Percentiles rank a stretch among this genome's conserved stretches.
These are phyloP conservation scores for Solanum tarapatanum DNA, from an alignment of 257 asterid genomes.

Conservation along the genomic window DNA sequence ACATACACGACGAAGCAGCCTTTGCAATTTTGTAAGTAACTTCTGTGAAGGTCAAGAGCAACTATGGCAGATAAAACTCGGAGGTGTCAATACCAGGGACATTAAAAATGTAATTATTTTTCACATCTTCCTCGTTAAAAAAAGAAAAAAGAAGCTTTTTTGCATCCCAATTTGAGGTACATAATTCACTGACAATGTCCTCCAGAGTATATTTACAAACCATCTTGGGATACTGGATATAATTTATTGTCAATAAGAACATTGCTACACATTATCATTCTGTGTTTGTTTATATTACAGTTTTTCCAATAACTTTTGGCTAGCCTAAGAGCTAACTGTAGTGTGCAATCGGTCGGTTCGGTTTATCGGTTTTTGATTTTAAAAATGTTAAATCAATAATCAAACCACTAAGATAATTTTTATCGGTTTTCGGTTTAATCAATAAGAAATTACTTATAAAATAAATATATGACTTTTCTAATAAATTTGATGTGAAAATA, in stretches of 20 bases:
- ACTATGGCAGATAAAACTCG: not conserved
- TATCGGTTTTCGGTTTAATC: too few species aligned
- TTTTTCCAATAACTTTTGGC: not conserved
- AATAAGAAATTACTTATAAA: too few species aligned
- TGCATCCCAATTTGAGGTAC: conserved; percentile 7
- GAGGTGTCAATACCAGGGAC: not conserved
- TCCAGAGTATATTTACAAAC: not conserved
- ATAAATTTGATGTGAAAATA: too few species aligned
- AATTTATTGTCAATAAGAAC: not conserved
- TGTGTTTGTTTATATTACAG: not conserved
- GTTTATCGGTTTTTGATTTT: too few species aligned
- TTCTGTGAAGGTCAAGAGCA: conserved; percentile 17
- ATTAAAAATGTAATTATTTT: conserved; percentile 27
- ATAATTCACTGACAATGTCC: not conserved
- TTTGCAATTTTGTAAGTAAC: conserved; percentile 45
- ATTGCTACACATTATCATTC: not conserved
- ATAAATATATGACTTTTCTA: too few species aligned
- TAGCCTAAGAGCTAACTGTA: not conserved
- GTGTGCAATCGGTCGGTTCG: too few species aligned
- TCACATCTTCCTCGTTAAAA: not conserved
- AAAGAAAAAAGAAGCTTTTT: not conserved
- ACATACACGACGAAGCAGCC: conserved; percentile 3
- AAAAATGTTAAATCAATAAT: too few species aligned
- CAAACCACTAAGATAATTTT: too few species aligned
- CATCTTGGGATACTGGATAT: not conserved